Evolutionary conservation across 345 rosid species (phyloP).

Genomic region (Citrus hindsii): DNA sequence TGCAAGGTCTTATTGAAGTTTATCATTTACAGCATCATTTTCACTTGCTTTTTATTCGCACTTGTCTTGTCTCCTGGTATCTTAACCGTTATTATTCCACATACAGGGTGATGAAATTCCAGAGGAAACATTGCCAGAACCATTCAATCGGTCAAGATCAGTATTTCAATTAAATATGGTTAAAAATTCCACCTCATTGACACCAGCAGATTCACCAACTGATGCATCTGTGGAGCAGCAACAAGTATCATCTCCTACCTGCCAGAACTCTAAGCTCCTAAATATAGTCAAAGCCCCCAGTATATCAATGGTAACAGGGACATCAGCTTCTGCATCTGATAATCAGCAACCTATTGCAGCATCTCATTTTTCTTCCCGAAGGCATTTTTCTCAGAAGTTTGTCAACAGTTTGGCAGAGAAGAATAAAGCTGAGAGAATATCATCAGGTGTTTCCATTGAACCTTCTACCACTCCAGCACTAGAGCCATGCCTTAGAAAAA

Average conservation of each 20-base stretch:
- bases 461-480: constrained; percentile 13
- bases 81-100: neutral
- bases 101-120: constrained; percentile 82
- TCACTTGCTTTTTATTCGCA: neutral
- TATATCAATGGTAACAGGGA: constrained; percentile 11
- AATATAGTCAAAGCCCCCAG: neutral
- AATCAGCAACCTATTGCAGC: constrained; percentile 30
- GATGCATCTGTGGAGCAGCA: constrained; percentile 12
- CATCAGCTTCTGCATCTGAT: constrained; percentile 3
- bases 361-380: constrained; percentile 46
- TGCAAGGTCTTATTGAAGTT: neutral
- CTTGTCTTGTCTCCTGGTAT: neutral
- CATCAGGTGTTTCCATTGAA: constrained; percentile 9
- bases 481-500: constrained; percentile 5
- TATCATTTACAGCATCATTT: neutral
- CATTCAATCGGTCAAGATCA: constrained; percentile 40
- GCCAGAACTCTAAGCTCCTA: neutral
- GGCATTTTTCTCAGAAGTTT: constrained; percentile 38
- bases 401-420: neutral
- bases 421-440: neutral
- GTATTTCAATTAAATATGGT: constrained; percentile 2
- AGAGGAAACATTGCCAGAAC: constrained; percentile 66
- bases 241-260: neutral
- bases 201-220: constrained; percentile 10
- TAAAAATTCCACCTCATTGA: constrained; percentile 9